These are phyloP conservation scores for Grosmannia serpens DNA, from an alignment of 2,329 filamentous ascomycete genomes.

Conservation along the genomic window DNA sequence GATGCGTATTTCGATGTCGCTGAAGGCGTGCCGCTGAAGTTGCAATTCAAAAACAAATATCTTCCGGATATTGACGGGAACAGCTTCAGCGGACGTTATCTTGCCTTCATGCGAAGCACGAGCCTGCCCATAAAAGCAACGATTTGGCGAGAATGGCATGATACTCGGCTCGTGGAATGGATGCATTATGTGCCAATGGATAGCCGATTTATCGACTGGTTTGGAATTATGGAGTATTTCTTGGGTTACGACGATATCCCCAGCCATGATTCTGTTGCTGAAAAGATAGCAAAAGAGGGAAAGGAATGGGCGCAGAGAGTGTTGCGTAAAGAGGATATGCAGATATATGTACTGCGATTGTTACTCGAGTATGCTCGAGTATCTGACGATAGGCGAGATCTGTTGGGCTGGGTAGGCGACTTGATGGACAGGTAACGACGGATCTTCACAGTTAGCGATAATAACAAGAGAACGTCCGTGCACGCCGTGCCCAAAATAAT, in stretches of 20 bases:
- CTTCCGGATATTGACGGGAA: conserved; percentile 66
- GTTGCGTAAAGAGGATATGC: conserved; percentile 61
- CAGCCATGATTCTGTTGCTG: conserved; percentile 45
- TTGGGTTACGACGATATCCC: conserved; percentile 40
- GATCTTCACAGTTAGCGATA: too few relatives aligned
- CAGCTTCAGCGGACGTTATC: conserved; percentile 51
- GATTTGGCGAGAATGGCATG: conserved; percentile 72
- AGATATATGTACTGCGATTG: conserved; percentile 55
- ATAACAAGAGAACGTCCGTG: too few relatives aligned
- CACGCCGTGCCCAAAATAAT: too few relatives aligned
- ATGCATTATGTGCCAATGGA: conserved; percentile 75
- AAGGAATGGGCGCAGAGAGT: conserved; percentile 59
- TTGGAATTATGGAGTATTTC: conserved; percentile 64
- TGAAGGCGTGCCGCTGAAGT: conserved; percentile 28
- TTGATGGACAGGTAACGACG: conserved; percentile 16
- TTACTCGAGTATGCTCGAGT: conserved; percentile 52
- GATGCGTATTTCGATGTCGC: conserved; percentile 30
- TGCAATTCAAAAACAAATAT: conserved; percentile 54
- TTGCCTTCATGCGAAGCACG: conserved; percentile 57
- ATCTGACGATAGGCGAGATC: conserved; percentile 36
- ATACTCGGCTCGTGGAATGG: conserved; percentile 62
- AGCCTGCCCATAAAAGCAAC: conserved; percentile 67
- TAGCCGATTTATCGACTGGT: conserved; percentile 60
- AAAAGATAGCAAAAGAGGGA: conserved; percentile 53
- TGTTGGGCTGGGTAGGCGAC: conserved; percentile 45